Evolutionary conservation across 345 rosid species (phyloP).

Genomic region (Pistacia vera): DNA sequence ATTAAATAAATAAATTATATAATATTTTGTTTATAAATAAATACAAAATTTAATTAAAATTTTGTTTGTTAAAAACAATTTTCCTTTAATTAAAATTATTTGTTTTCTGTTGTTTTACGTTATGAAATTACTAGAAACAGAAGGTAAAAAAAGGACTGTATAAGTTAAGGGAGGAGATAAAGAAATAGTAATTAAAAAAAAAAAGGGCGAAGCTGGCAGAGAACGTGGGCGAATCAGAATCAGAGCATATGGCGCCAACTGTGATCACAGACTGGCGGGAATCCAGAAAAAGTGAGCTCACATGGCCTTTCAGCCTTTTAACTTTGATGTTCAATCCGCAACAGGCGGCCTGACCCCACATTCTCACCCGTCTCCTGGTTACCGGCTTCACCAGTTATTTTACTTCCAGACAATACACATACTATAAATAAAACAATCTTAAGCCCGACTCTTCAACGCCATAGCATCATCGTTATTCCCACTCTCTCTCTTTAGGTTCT

Average conservation of each 20-base stretch:
- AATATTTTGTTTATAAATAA: too few relatives aligned
- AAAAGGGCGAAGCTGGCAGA: neutral
- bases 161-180: too few relatives aligned
- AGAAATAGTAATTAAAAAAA: neutral
- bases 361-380: neutral
- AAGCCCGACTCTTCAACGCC: neutral
- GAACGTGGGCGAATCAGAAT: constrained; percentile 26
- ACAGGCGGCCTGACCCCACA: constrained; percentile 31
- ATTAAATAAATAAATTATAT: too few relatives aligned
- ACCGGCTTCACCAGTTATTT: constrained; percentile 20
- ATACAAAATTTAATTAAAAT: too few relatives aligned
- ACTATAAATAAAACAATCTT: constrained; percentile 6
- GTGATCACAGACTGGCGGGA: constrained; percentile 8
- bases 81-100: too few relatives aligned
- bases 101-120: too few relatives aligned
- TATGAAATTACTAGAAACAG: too few relatives aligned
- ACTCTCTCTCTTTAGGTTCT: neutral
- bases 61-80: too few relatives aligned
- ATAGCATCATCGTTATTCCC: neutral
- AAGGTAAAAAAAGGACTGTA: too few relatives aligned
- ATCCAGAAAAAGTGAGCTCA: constrained; percentile 9
- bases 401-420: neutral
- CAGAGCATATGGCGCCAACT: constrained; percentile 31
- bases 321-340: neutral
- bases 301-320: constrained; percentile 6